Base-by-base conservation (phyloP, 768 basidiomycete species). In the Amanita rubescens region DNA sequence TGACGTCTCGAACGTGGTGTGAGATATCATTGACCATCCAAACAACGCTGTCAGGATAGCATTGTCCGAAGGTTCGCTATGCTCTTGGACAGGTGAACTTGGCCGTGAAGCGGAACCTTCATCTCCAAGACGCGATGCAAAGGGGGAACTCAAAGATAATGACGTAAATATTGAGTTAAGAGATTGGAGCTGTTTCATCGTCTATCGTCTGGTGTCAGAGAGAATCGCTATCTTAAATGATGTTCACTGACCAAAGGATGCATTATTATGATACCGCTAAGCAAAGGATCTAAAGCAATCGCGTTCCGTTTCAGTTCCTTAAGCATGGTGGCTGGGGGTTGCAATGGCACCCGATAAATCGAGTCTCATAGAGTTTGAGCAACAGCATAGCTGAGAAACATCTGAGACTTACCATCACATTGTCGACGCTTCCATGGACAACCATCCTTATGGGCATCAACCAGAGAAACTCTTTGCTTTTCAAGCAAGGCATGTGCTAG, bases 361-460 rank as follows among this genome's bases (percentile, higher is more conserved):
- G 83, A 82, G 42, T 77, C 87, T 77, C 35, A 3, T 42, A 44
- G 38, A 17, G 19, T 7, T 9, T 55, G 37, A 59, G 25, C 22
- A 42, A 38, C 22, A 32, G 25, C 25, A 41, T 41, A 34, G 30
- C 22, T 6, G 7, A 39, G 25, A 20, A 27, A 27, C 10, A 14
- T 10, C 10, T 7, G 17, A 49, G 33, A 65, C 81, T 57, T 61
- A 92, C 90, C 70, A 65, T 90, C 87, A 59, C 90, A 91, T 63
- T 92, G 90, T 53, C 80, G 78, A 47, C 76, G 72, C 65, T 80
- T 87, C 90, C 90, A 93, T 2, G 90, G 90, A 62, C 90, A 93
- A 0, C 87, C 86, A 42, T 81, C 75, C 65, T 90, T 90, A 64
- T 93, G 90, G 62, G 77, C 76, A 3, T 79, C 77, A 1, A 90